These are phyloP conservation scores for Pseudozyma thailandica DNA, from an alignment of 1,284 basidiomycete species.

Conservation along the genomic window DNA sequence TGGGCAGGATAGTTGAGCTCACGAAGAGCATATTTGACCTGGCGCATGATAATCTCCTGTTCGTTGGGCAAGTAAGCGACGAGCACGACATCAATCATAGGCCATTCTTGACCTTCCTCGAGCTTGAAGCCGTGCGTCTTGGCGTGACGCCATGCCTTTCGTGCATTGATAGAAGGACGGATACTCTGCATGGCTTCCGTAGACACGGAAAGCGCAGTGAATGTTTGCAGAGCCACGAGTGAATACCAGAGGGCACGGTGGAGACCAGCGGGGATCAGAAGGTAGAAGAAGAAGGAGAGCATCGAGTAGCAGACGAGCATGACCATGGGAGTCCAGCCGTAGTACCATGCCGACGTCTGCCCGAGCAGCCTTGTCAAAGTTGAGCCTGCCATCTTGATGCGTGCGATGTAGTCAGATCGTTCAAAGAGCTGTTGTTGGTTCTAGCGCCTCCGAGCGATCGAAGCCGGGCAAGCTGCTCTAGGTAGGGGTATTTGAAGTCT, in stretches of 20 bases:
- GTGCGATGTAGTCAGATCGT: background rate
- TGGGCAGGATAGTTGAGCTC: conserved; percentile 55
- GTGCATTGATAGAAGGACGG: conserved; percentile 53
- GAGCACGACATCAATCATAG: conserved; percentile 56
- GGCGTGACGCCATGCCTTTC: conserved; percentile 51
- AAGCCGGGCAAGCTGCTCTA: too few species aligned
- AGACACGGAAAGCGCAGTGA: conserved; percentile 54
- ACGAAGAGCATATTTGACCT: conserved; percentile 55
- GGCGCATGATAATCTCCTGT: conserved; percentile 58
- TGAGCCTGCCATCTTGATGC: conserved; percentile 24
- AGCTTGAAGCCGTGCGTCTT: conserved; percentile 48
- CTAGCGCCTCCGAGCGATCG: too few species aligned
- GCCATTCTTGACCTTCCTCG: conserved; percentile 53
- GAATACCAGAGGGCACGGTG: conserved; percentile 55
- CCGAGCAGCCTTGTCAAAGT: conserved; percentile 11
- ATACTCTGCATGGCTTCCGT: conserved; percentile 57
- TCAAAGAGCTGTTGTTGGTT: background rate
- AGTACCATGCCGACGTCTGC: conserved; percentile 39
- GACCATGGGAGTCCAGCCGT: conserved; percentile 58
- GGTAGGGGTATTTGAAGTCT: too few species aligned
- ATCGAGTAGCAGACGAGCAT: conserved; percentile 50
- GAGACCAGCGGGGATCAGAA: conserved; percentile 44
- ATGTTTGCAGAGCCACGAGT: conserved; percentile 50
- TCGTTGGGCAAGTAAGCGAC: conserved; percentile 62
- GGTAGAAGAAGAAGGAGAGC: conserved; percentile 54